These are phyloP conservation scores for Penicillium canescens DNA, from an alignment of 495 filamentous ascomycete species.

Conservation along the genomic window DNA sequence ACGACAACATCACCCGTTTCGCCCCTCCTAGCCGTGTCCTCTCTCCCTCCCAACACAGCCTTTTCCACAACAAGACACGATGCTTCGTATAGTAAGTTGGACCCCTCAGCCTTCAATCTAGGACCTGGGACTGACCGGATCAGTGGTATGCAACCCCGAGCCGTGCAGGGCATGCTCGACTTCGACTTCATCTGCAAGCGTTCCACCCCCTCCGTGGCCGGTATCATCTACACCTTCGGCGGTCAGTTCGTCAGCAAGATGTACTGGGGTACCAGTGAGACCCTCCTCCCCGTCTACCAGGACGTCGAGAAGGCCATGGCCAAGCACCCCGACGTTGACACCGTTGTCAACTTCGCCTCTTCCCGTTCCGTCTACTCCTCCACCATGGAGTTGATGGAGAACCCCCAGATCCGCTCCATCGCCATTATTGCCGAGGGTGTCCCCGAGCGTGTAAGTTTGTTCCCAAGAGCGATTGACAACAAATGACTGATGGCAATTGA, in stretches of 20 bases:
- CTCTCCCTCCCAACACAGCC: constrained; percentile 83
- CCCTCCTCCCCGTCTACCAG: constrained; percentile 97
- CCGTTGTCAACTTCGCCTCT: constrained; percentile 98
- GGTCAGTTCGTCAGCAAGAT: constrained; percentile 99
- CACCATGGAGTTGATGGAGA: constrained; percentile 97
- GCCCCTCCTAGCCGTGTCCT: constrained; percentile 86
- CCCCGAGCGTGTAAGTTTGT: constrained; percentile 77
- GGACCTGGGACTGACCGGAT: constrained; percentile 1
- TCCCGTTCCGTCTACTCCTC: constrained; percentile 97
- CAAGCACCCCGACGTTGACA: constrained; percentile 97
- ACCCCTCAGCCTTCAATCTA: background rate
- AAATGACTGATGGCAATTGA: constrained; percentile 16
- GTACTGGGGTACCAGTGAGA: constrained; percentile 99
- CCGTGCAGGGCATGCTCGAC: constrained; percentile 99
- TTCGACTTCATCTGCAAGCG: constrained; percentile 99
- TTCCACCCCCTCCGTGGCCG: constrained; percentile 90
- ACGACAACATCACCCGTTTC: constrained; percentile 98
- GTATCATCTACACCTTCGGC: constrained; percentile 99
- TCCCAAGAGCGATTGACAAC: background rate
- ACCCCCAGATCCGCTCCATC: constrained; percentile 94
- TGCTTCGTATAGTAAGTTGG: constrained; percentile 91
- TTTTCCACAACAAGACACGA: constrained; percentile 99
- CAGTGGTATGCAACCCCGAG: constrained; percentile 91
- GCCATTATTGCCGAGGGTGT: constrained; percentile 99
- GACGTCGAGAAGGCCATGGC: constrained; percentile 88